Conservation (phyloP, 129 eudicot genomes). For the Ambrosia artemisiifolia region DNA sequence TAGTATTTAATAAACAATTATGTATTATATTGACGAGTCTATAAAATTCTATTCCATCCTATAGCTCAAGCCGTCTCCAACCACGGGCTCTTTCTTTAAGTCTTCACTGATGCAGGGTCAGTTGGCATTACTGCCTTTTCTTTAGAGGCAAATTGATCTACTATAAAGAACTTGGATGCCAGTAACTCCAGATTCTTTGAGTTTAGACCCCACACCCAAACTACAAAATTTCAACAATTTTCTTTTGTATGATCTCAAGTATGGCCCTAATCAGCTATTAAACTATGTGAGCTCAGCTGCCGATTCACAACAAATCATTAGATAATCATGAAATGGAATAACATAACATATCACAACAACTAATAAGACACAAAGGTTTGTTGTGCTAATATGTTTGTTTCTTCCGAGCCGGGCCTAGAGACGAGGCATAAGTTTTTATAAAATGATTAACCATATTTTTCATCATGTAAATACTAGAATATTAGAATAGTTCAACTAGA, state of each 20-base stretch:
- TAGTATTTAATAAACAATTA: slow-evolving; percentile 23
- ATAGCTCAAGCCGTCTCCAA: slow-evolving; percentile 97
- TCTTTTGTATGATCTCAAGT: slow-evolving; percentile 54
- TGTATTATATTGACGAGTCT: slow-evolving; percentile 34
- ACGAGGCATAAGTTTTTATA: too few relatives aligned
- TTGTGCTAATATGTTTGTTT: neutral
- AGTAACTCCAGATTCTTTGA: slow-evolving; percentile 60
- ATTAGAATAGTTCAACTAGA: too few relatives aligned
- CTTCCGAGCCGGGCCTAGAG: too few relatives aligned
- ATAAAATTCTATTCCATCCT: slow-evolving; percentile 26
- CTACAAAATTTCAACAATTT: slow-evolving; percentile 45
- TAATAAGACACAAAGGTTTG: neutral
- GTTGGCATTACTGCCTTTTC: slow-evolving; percentile 39
- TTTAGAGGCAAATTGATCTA: slow-evolving; percentile 35
- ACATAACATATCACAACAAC: neutral
- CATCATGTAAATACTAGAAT: too few relatives aligned
- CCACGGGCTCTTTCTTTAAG: slow-evolving; percentile 91
- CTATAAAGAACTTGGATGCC: slow-evolving; percentile 39
- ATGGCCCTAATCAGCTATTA: slow-evolving; percentile 24
- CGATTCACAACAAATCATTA: too few relatives aligned
- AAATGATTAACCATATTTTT: too few relatives aligned
- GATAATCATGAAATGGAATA: neutral
- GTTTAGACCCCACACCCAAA: slow-evolving; percentile 63
- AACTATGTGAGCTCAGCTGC: neutral
- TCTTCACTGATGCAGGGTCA: slow-evolving; percentile 61